Base-by-base conservation (phyloP, 2,329 filamentous ascomycete genomes). In the Alternaria hordeiaustralica region DNA sequence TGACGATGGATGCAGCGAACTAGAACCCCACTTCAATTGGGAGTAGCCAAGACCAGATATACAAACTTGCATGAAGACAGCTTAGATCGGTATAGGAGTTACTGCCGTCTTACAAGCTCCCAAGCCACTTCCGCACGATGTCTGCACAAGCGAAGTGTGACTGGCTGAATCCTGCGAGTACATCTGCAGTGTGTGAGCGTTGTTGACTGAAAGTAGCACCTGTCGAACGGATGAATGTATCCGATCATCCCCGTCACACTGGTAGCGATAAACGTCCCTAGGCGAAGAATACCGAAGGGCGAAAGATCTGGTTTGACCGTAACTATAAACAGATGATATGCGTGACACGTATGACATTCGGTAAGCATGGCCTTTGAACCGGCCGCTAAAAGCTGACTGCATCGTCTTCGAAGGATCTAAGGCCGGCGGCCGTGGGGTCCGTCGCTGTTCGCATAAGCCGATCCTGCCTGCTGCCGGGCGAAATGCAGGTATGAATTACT, bases 361-460 rank as follows among this genome's bases (percentile, higher is more conserved):
- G 56, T 63, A 71, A 64, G 58, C 55, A 68, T 64, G 65, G 58
- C 64, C 50, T 61, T 58, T 58, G 57, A 58, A 30, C 59, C 61
- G 61, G 64, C 63, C 69, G 63, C 75, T 78, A 78, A 68, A 69
- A 75, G 75, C 71, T 79, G 75, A 78, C 75, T 69, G 77, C 75
- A 71, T 70, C 57, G 65, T 61, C 55, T 58, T 63, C 62, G 62
- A 67, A 68, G 62, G 65, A 66, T 56, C 55, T 63, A 70, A 65
- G 63, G 67, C 65, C 74, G 64, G 65, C 64, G 65, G 63, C 57
- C 64, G 68, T 66, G 68, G 71, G 71, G 21, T 23, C 68, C 59
- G 60, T 65, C 65, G 62, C 55, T 21, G 21, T 33, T 60, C 58
- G 69, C 68, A 66, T 70, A 73, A 65, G 54, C 12, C 36, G 9